Evolutionary conservation across 176 grass and related monocot species (phyloP).

Genomic region (Secale cereale): DNA sequence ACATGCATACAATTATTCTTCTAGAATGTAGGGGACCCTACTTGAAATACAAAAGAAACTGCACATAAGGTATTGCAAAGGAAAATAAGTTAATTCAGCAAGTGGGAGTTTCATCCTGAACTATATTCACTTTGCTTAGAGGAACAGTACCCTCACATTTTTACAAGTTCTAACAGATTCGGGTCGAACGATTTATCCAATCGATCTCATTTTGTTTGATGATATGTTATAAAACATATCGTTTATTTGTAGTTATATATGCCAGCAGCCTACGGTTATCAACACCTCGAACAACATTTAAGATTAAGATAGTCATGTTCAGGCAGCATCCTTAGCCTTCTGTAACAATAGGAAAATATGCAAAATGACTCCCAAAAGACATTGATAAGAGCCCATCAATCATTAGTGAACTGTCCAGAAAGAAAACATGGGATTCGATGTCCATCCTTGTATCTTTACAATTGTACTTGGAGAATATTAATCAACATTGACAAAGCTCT

Average conservation of each 20-base stretch:
- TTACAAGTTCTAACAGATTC: not conserved
- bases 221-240: not conserved
- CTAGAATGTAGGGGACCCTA: not conserved
- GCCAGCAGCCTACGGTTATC: not conserved
- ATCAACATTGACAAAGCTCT: not conserved
- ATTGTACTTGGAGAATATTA: conserved; percentile 7
- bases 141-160: not conserved
- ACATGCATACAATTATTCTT: not conserved
- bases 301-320: not conserved
- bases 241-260: not conserved
- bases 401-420: not conserved
- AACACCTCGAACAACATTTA: not conserved
- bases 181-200: not conserved
- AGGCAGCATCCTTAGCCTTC: not conserved
- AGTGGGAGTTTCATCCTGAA: not conserved
- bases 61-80: conserved; percentile 2
- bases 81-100: not conserved
- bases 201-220: conserved; percentile 6
- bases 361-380: conserved; percentile 2
- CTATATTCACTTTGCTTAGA: not conserved
- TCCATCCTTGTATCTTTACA: conserved; percentile 4
- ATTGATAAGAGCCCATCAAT: not conserved
- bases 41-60: not conserved
- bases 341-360: conserved; percentile 14
- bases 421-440: conserved; percentile 6